Conservation (phyloP, 306 rosid species). For the Benincasa hispida region DNA sequence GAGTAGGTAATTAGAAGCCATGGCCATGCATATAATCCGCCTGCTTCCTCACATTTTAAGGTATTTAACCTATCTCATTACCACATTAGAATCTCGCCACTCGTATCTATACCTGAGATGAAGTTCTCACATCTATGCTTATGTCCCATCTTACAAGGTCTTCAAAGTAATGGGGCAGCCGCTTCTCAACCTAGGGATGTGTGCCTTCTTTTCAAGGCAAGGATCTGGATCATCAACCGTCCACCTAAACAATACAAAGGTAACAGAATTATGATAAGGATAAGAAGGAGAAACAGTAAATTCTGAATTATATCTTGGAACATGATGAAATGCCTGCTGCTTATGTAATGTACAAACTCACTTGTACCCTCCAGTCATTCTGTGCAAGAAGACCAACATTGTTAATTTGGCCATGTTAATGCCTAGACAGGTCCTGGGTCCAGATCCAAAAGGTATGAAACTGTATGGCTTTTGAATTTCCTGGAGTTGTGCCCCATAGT, state of each 20-base stretch:
- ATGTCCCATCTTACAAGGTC: conserved; percentile 20
- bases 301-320: not conserved
- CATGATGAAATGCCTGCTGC: not conserved
- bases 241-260: conserved; percentile 29
- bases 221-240: conserved; percentile 48
- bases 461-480: conserved; percentile 59
- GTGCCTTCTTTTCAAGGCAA: conserved; percentile 58
- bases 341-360: conserved; percentile 15
- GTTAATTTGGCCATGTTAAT: conserved; percentile 59
- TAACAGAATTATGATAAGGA: not conserved
- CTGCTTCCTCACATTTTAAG: conserved; percentile 1
- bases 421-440: conserved; percentile 70
- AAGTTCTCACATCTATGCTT: not conserved
- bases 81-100: not conserved
- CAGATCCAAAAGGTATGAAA: conserved; percentile 58
- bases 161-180: conserved; percentile 64
- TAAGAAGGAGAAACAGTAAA: not conserved
- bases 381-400: conserved; percentile 50
- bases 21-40: not conserved
- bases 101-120: not conserved
- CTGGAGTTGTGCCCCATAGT: conserved; percentile 16
- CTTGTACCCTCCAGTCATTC: conserved; percentile 45
- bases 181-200: conserved; percentile 47
- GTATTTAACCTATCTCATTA: not conserved
- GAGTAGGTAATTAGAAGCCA: not conserved